These are phyloP conservation scores for Lodderomyces margitis DNA, from an alignment of 1,139 yeast genomes.

Conservation along the genomic window DNA sequence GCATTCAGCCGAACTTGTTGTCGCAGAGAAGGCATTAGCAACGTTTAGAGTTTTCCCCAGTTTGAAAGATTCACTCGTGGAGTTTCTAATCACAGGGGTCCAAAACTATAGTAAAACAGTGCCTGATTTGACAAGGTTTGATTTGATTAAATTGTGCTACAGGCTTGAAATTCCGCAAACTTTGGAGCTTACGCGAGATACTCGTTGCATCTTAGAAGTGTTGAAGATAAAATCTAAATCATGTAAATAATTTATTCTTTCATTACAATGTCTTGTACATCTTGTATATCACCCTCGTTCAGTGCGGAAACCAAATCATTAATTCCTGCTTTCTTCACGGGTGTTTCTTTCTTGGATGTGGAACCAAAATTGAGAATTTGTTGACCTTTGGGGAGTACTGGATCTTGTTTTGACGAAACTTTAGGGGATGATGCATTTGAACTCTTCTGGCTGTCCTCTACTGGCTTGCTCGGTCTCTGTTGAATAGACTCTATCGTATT, in stretches of 20 bases:
- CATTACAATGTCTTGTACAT: constrained; percentile 19
- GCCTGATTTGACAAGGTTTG: constrained; percentile 32
- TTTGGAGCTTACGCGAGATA: constrained; percentile 24
- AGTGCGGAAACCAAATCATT: constrained; percentile 31
- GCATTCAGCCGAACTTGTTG: constrained; percentile 4
- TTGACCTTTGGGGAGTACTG: constrained; percentile 38
- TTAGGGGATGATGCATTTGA: background rate
- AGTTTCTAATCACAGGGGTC: constrained; percentile 31
- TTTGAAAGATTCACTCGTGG: constrained; percentile 12
- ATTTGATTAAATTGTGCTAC: constrained; percentile 28
- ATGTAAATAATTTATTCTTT: constrained; percentile 13
- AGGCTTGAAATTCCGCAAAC: constrained; percentile 25
- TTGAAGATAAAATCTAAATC: constrained; percentile 13
- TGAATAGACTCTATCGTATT: constrained; percentile 21
- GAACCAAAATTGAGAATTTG: constrained; percentile 24
- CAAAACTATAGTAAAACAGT: constrained; percentile 30
- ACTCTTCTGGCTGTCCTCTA: background rate
- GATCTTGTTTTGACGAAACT: constrained; percentile 3
- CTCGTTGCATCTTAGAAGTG: constrained; percentile 34
- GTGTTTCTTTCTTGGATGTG: constrained; percentile 10
- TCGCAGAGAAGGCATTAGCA: constrained; percentile 9
- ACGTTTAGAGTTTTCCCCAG: constrained; percentile 11
- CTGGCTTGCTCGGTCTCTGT: background rate
- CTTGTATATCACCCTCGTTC: constrained; percentile 14
- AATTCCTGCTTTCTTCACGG: constrained; percentile 34